Evolutionary conservation across 176 grass and related monocot species (phyloP).

Genomic region (Chrysopogon serrulatus): DNA sequence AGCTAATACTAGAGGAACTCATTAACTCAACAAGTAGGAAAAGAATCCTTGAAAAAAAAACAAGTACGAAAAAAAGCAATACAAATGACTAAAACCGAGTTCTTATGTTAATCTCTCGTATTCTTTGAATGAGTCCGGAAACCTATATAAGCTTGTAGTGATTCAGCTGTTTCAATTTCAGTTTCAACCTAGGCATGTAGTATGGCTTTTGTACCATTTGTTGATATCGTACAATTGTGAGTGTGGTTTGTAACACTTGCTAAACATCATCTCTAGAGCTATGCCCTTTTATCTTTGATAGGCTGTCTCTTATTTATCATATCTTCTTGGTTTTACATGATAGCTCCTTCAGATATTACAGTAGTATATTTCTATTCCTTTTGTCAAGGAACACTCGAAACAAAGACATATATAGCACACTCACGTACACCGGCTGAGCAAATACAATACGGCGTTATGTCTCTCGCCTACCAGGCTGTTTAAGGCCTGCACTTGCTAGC

Average conservation of each 20-base stretch:
- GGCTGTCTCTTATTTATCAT: too few species aligned
- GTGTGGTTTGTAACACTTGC: background rate
- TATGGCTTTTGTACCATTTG: slow-evolving; percentile 1
- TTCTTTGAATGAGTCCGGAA: too few species aligned
- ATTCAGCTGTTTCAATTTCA: background rate
- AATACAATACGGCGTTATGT: background rate
- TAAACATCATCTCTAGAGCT: background rate
- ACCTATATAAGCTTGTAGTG: background rate
- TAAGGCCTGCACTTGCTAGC: background rate
- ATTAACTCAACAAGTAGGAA: too few species aligned
- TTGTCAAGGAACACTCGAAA: background rate
- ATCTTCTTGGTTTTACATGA: too few species aligned
- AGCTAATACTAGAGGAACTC: too few species aligned
- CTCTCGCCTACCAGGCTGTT: background rate
- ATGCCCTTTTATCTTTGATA: background rate
- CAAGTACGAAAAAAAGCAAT: too few species aligned
- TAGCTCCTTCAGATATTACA: background rate
- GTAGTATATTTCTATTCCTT: too few species aligned
- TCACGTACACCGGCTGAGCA: background rate
- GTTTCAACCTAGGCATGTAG: background rate
- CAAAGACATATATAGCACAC: too few species aligned
- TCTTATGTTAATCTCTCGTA: too few species aligned
- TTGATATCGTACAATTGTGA: background rate
- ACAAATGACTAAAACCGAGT: too few species aligned
- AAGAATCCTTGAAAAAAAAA: too few species aligned